A percentile compares a stretch with the other conserved stretches of the same genome.
These are phyloP conservation scores for Saturnispora bothae DNA, from an alignment of 805 yeast genomes.

Conservation along the genomic window DNA sequence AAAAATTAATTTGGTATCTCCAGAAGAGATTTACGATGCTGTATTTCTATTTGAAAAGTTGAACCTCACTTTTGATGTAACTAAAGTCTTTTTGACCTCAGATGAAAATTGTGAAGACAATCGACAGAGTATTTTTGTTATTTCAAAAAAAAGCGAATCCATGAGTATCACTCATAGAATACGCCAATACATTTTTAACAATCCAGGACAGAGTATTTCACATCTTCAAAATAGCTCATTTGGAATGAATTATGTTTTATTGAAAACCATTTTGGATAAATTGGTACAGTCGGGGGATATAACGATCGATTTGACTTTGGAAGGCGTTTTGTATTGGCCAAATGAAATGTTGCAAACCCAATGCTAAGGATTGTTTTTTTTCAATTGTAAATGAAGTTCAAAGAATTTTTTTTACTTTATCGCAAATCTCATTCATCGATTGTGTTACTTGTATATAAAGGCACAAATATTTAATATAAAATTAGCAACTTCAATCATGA, in stretches of 20 bases:
- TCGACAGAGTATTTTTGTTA: conserved; percentile 15
- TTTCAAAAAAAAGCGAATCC: conserved; percentile 19
- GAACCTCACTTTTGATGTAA: conserved; percentile 13
- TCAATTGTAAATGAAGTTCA: too few relatives aligned
- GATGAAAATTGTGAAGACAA: not conserved
- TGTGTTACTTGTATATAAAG: not conserved
- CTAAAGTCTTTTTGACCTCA: conserved; percentile 39
- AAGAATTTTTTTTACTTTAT: not conserved
- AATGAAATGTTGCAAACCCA: too few relatives aligned
- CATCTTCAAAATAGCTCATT: conserved; percentile 21
- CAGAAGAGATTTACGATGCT: conserved; percentile 56
- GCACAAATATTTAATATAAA: too few relatives aligned
- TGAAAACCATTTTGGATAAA: conserved; percentile 20
- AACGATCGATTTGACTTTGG: conserved; percentile 21
- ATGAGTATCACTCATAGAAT: conserved; percentile 20
- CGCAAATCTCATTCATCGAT: not conserved
- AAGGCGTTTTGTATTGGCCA: conserved; percentile 24
- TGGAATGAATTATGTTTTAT: conserved; percentile 22
- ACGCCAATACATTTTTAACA: conserved; percentile 10
- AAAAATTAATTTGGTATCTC: conserved; percentile 57
- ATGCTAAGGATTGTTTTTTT: too few relatives aligned
- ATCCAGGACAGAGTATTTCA: conserved; percentile 21
- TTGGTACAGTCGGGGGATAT: conserved; percentile 19
- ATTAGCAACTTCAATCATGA: too few relatives aligned
- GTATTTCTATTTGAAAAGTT: conserved; percentile 37